Percentiles rank a stretch among this genome's conserved stretches.
Conservation (phyloP, 2,329 filamentous ascomycete genomes). For the Microdochium paspali region DNA sequence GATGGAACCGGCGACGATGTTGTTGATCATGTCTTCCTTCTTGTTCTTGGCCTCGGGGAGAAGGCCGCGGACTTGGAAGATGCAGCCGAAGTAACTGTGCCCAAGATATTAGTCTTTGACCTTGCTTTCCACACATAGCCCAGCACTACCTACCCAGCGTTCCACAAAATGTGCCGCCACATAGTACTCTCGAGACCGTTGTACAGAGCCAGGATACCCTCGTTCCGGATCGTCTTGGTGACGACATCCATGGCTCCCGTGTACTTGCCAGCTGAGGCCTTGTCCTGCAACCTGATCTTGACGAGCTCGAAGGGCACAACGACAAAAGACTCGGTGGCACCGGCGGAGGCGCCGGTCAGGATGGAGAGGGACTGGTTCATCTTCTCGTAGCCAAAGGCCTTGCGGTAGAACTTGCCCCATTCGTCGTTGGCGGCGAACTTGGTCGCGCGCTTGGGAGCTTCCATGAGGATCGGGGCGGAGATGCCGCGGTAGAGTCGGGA, state of each 20-base stretch:
- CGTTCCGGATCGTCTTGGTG: conserved; percentile 69
- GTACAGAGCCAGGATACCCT: conserved; percentile 84
- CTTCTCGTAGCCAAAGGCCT: conserved; percentile 71
- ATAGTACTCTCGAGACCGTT: conserved; percentile 94
- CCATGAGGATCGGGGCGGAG: conserved; percentile 92
- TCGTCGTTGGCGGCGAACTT: conserved; percentile 99
- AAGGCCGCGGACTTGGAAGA: conserved; percentile 87
- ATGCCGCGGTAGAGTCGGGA: conserved; percentile 94
- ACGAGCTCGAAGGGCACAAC: conserved; percentile 82
- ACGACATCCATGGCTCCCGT: conserved; percentile 74
- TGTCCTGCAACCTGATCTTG: conserved; percentile 97
- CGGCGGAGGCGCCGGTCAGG: conserved; percentile 87
- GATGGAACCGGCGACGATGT: conserved; percentile 75
- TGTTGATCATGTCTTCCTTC: conserved; percentile 72
- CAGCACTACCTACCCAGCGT: conserved; percentile 15
- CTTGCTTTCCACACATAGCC: neutral
- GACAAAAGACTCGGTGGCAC: conserved; percentile 91
- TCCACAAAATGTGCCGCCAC: conserved; percentile 76
- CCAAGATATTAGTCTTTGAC: neutral
- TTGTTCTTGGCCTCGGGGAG: conserved; percentile 77
- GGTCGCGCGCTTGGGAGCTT: conserved; percentile 79
- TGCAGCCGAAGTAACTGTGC: conserved; percentile 87
- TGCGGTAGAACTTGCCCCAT: conserved; percentile 92
- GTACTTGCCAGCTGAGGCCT: conserved; percentile 83
- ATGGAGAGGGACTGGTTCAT: conserved; percentile 90